Evolutionary conservation across 768 basidiomycete species (phyloP), one percentile per base, ranked within the genome.

Genomic region (Tylopilus cervinicoccineus): DNA sequence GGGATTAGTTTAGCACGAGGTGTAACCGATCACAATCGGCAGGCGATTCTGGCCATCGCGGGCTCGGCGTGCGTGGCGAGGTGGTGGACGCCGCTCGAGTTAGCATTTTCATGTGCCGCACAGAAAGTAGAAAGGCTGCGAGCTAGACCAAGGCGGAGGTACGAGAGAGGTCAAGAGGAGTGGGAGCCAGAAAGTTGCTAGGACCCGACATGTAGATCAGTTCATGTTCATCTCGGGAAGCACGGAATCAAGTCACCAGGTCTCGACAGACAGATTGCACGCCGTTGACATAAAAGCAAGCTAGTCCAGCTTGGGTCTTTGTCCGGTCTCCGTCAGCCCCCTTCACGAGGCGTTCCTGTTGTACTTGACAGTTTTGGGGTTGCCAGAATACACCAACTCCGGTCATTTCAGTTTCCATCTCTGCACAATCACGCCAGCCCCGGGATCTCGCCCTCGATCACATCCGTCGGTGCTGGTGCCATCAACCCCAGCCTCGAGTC

Each of bases 1-100:
- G 54, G 58, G 45, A 61, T 53, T 61, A 34, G 50, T 39, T n/a
- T 52, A 52, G 63, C 72, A 76, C 67, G 72, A 70, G 72, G 72
- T 61, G 36, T 29, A 55, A 34, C 37, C 57, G 57, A 62, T 36
- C 34, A 43, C 45, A 47, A 50, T 59, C 45, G 50, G 42, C 60
- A 56, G 49, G 27, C 43, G 52, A 40, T 26, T 26, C 43, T 45
- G 47, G 13, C 26, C 38, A 40, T 52, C 42, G 50, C 29, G 40
- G 45, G 34, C 42, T n/a, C n/a, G n/a, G n/a, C n/a, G 45, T 45
- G 37, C 17, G 46, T 38, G 47, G 47, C 16, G 33, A 28, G 27
- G 46, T 31, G 47, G 36, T 43, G 24, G 38, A 41, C 33, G 16
- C 48, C 45, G 38, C 39, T 38, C 39, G 34, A 22, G 45, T 27